Conservation (phyloP, 257 asterid genomes). For the Parsonsia alboflavescens region DNA sequence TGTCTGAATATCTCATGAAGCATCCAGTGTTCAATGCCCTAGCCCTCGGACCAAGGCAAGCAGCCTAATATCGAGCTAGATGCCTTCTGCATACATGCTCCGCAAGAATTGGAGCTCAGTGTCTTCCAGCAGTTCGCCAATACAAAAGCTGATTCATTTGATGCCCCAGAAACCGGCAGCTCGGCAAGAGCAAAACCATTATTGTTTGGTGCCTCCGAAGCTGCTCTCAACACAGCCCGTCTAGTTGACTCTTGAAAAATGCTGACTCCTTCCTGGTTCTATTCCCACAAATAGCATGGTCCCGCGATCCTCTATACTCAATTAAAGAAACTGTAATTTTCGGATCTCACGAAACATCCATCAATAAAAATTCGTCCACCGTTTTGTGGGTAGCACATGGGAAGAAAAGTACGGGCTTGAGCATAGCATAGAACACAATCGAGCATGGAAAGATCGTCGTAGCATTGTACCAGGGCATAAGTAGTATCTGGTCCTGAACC, state of each 20-base stretch:
- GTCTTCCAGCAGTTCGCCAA: conserved; percentile 42
- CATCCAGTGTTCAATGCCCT: conserved; percentile 41
- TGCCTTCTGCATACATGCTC: conserved; percentile 36
- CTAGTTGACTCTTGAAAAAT: conserved; percentile 30
- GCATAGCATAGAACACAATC: conserved; percentile 76
- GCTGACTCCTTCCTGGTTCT: conserved; percentile 19
- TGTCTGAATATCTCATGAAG: conserved; percentile 45
- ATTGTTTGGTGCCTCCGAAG: conserved; percentile 22
- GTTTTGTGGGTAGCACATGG: conserved; percentile 58
- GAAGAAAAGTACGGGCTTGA: conserved; percentile 60
- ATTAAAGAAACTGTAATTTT: conserved; percentile 57
- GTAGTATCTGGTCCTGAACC: conserved; percentile 54
- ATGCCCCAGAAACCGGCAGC: conserved; percentile 20
- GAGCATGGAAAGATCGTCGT: conserved; percentile 64
- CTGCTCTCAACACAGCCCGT: conserved; percentile 31
- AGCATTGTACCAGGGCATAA: conserved; percentile 69
- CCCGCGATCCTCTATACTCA: conserved; percentile 38
- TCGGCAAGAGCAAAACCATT: conserved; percentile 25
- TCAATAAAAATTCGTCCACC: conserved; percentile 68
- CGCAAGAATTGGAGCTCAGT: conserved; percentile 24
- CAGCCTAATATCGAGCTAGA: conserved; percentile 33
- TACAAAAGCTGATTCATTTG: conserved; percentile 36
- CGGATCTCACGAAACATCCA: conserved; percentile 78
- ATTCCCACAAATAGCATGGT: conserved; percentile 32
- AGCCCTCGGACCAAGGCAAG: conserved; percentile 41